phyloP scores from a whole-genome alignment of 495 filamentous ascomycete species.

The Xylaria curta region DNA sequence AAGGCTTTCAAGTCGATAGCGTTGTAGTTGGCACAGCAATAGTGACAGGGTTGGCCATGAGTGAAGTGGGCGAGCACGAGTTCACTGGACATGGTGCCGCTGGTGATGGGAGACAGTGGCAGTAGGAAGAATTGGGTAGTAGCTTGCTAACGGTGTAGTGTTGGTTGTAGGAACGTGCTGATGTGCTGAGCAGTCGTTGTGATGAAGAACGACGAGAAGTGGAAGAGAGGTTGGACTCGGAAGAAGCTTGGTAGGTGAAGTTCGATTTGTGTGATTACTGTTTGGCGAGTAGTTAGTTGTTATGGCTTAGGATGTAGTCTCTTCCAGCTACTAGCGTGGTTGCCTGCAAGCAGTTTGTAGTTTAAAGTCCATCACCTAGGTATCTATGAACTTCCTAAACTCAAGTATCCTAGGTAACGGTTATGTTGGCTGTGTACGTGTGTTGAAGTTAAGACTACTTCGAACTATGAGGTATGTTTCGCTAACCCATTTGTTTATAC shows the following conservation, averaged over 20 bases:
- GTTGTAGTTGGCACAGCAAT: not conserved
- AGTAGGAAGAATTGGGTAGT: too few relatives aligned
- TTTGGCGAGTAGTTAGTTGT: not conserved
- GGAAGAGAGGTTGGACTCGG: not conserved
- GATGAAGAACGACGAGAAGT: not conserved
- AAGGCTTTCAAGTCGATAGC: not conserved
- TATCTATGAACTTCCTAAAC: not conserved
- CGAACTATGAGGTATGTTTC: too few relatives aligned
- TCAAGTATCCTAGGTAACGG: not conserved
- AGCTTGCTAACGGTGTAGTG: not conserved
- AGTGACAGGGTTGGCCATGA: too few relatives aligned
- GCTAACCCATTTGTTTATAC: too few relatives aligned
- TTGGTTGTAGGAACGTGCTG: not conserved
- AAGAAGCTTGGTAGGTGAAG: not conserved
- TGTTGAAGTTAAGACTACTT: too few relatives aligned
- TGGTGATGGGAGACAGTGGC: not conserved
- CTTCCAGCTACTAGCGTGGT: too few relatives aligned
- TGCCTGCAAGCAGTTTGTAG: not conserved
- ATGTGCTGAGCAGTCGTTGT: not conserved
- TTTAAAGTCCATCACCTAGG: not conserved
- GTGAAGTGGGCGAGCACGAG: not conserved
- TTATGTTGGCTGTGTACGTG: not conserved
- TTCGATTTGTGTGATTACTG: not conserved
- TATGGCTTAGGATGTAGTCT: not conserved
- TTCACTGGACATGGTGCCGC: not conserved